Conservation (phyloP, 495 filamentous ascomycete genomes). For the Xylaria telfairii region DNA sequence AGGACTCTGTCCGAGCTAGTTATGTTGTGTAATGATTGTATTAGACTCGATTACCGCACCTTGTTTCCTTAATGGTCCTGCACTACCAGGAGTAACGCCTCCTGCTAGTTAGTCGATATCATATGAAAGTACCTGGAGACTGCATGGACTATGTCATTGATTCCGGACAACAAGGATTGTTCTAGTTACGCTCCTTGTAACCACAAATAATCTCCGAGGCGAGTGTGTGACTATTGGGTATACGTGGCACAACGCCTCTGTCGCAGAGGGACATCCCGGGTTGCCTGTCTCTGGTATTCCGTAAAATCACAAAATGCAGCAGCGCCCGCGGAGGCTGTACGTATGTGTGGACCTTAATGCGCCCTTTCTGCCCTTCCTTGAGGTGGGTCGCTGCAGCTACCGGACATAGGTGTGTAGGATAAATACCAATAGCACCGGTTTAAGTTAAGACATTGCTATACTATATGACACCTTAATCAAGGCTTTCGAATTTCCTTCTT, state of each 20-base stretch:
- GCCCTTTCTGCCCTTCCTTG: conserved; percentile 2
- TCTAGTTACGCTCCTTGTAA: neutral
- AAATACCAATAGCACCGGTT: conserved; percentile 10
- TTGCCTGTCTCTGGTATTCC: conserved; percentile 17
- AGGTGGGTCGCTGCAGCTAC: conserved; percentile 15
- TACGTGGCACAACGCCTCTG: conserved; percentile 1
- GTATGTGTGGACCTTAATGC: conserved; percentile 1
- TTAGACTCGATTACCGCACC: neutral
- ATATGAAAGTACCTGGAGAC: too few species aligned
- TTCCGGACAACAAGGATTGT: neutral
- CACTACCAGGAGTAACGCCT: neutral
- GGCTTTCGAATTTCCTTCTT: too few species aligned
- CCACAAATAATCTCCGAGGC: conserved; percentile 3
- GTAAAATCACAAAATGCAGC: neutral
- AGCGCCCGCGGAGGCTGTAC: neutral
- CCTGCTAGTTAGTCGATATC: neutral
- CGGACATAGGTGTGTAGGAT: conserved; percentile 1
- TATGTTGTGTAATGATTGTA: neutral
- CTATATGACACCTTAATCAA: too few species aligned
- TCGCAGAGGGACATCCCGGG: neutral
- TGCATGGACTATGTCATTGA: neutral
- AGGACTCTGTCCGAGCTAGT: neutral
- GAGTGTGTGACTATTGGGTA: neutral
- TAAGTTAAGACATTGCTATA: too few species aligned
- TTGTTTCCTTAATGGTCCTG: too few species aligned